Evolutionary conservation across 768 basidiomycete genomes (phyloP).

Genomic region (Tulasnella sp.): DNA sequence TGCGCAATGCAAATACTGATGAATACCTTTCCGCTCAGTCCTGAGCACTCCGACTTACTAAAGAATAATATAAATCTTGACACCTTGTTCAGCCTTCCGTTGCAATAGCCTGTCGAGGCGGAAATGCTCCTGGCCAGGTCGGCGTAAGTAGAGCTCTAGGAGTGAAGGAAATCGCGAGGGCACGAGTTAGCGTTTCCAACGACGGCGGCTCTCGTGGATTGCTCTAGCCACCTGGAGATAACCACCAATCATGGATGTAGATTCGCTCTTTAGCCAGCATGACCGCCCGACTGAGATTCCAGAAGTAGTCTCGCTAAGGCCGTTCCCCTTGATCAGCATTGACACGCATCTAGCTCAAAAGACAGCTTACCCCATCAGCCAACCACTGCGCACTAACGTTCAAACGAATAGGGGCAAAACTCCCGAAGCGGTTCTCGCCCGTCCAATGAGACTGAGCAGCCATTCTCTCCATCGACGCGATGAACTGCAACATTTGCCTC

Average conservation of each 20-base stretch:
- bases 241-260: constrained; percentile 99
- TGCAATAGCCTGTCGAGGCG: constrained; percentile 82
- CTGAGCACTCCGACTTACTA: constrained; percentile 55
- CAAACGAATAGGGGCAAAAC: constrained; percentile 86
- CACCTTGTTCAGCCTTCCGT: constrained; percentile 89
- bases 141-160: constrained; percentile 76
- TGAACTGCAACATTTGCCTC: constrained; percentile 98
- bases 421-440: constrained; percentile 81
- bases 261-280: constrained; percentile 81
- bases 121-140: constrained; percentile 80
- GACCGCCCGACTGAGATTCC: constrained; percentile 92
- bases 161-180: not conserved
- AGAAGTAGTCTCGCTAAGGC: constrained; percentile 90
- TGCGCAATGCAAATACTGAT: constrained; percentile 37
- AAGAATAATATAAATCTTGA: constrained; percentile 92
- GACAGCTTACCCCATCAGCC: constrained; percentile 78
- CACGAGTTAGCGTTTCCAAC: constrained; percentile 11
- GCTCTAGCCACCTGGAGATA: constrained; percentile 64
- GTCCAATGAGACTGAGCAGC: constrained; percentile 74
- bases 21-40: constrained; percentile 6
- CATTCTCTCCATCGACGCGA: constrained; percentile 81
- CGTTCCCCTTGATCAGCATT: not conserved
- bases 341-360: not conserved
- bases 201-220: not conserved
- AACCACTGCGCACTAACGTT: constrained; percentile 98